Percentiles rank a stretch among this genome's conserved stretches.
Conservation (phyloP, 768 basidiomycete species). For the Stropharia rugosoannulata region DNA sequence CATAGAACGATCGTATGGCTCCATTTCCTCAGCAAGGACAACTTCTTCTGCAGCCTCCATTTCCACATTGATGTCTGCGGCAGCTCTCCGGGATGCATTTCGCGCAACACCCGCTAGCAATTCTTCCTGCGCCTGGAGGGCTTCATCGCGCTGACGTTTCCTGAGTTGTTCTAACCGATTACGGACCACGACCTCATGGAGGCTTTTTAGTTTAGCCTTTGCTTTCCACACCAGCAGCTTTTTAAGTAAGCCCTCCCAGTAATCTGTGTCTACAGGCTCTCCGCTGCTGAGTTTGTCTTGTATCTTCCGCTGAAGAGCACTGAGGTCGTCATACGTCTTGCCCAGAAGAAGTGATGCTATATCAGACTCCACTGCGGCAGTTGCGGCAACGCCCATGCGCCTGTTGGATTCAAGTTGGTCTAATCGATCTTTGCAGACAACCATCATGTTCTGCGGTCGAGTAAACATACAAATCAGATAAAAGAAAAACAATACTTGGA, state of each 20-base stretch:
- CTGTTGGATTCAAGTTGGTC: conserved; percentile 68
- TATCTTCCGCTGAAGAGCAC: conserved; percentile 79
- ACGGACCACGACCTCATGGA: conserved; percentile 96
- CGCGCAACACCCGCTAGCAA: conserved; percentile 75
- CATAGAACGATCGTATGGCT: conserved; percentile 85
- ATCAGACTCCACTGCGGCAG: conserved; percentile 82
- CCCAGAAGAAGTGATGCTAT: conserved; percentile 79
- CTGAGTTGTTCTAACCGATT: conserved; percentile 96
- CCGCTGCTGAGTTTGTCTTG: conserved; percentile 88
- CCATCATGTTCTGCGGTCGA: conserved; percentile 84
- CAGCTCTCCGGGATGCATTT: conserved; percentile 42
- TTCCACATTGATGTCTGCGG: conserved; percentile 34
- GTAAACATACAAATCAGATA: neutral
- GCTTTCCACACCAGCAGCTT: conserved; percentile 96
- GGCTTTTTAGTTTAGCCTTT: conserved; percentile 87
- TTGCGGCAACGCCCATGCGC: conserved; percentile 66
- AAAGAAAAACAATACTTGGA: neutral
- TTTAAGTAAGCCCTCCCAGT: conserved; percentile 93
- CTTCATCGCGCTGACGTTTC: conserved; percentile 94
- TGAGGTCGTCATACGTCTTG: conserved; percentile 84
- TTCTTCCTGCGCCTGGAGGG: conserved; percentile 91
- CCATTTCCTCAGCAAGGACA: conserved; percentile 59
- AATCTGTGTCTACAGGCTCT: conserved; percentile 95
- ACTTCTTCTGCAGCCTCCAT: conserved; percentile 30
- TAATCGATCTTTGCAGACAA: conserved; percentile 88